These are phyloP conservation scores for Claviceps sp. DNA, from an alignment of 2,329 filamentous ascomycete species.

Conservation along the genomic window DNA sequence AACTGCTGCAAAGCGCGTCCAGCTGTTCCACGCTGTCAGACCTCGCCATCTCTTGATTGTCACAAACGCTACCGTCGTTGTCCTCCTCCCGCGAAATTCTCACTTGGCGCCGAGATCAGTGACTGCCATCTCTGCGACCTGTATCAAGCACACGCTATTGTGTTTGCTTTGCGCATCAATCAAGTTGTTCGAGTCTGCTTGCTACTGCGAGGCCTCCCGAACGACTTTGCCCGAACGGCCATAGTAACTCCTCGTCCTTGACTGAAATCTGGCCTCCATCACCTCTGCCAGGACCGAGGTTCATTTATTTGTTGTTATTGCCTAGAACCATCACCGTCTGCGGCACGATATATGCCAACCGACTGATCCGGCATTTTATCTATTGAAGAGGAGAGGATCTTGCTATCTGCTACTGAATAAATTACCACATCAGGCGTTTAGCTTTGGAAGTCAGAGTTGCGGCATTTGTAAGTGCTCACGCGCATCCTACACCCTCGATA, in stretches of 20 bases:
- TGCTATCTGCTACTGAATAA: too few species aligned
- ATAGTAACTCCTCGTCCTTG: not conserved
- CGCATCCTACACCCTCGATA: not conserved
- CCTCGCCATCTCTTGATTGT: not conserved
- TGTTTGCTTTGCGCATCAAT: not conserved
- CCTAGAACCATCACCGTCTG: too few species aligned
- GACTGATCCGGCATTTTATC: too few species aligned
- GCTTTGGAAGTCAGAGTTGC: too few species aligned
- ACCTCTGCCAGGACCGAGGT: too few species aligned
- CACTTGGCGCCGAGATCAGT: not conserved
- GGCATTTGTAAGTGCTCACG: too few species aligned
- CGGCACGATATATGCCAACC: too few species aligned
- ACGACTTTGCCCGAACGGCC: not conserved
- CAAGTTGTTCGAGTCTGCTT: not conserved
- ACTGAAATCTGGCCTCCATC: not conserved
- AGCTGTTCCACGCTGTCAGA: not conserved
- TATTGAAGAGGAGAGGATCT: too few species aligned
- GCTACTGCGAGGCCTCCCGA: not conserved
- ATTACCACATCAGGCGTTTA: too few species aligned
- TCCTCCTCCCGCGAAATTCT: not conserved
- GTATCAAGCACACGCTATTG: not conserved
- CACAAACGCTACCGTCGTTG: too few species aligned
- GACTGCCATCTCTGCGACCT: not conserved
- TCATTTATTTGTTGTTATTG: too few species aligned
- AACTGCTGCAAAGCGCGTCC: not conserved